Base-by-base conservation (phyloP, 495 filamentous ascomycete genomes). In the Lentithecium fluviatile region DNA sequence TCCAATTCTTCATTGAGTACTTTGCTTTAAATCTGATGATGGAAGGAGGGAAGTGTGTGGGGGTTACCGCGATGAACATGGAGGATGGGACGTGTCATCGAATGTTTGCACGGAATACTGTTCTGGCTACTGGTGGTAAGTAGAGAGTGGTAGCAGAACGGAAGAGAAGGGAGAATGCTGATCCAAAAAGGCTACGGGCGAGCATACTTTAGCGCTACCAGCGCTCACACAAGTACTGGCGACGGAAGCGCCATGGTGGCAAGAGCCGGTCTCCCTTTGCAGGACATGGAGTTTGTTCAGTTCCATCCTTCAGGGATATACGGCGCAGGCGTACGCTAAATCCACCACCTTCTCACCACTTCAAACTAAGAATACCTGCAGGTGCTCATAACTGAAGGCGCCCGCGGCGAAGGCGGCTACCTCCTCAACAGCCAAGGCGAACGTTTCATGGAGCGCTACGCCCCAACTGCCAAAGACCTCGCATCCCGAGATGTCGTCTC, bases 271-370 rank as follows among this genome's bases (percentile, higher is more conserved):
- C 88, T 98, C 34, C 94, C 94, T 54, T 95, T 96, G 81, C 94
- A 98, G 79, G 94, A 98, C 83, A 82, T 98, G 70, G 94, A 98
- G 77, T 98, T 98, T 78, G 94, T 98, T 65, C 94, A 98, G 80
- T 98, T 98, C 85, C 94, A 98, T 77, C 94, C 94, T 23, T 96
- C 94, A 53, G 94, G 94, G 79, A 98, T 98, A 78, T 98, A 98
- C 77, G 94, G 94, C 74, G 94, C 94, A 64, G 94, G 94, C 66
- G 96, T 93, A 77, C 6, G 17, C 36, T 7, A 38, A 5, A 6
- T 38, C 25, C 25, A 6, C 38, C 13, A 24, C 38, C 34, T 17
- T n/a, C n/a, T n/a, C n/a, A n/a, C n/a, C n/a, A n/a, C n/a, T n/a
- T n/a, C n/a, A n/a, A n/a, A n/a, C n/a, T n/a, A n/a, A n/a, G n/a